Base-by-base conservation (phyloP, 306 rosid genomes). In the Prunus salicina region DNA sequence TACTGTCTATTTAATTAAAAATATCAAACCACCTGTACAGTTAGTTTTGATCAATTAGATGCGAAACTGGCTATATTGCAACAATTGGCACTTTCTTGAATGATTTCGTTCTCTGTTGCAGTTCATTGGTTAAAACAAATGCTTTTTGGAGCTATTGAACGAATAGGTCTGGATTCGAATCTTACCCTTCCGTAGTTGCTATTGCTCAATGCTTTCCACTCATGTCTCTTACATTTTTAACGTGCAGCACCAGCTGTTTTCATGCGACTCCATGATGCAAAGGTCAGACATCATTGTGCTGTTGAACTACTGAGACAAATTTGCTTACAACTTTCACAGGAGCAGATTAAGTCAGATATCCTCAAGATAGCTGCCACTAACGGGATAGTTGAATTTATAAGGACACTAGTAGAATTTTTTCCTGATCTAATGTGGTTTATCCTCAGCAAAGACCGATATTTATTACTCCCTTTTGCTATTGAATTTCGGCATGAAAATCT, bases 371-470 rank as follows among this genome's bases (percentile, higher is more conserved):
- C 88, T 45, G 24, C 84, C 63, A 65, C 71, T 63, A 71, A 80
- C 13, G 90, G 93, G 73, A 84, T 83, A 64, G 82, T 79, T 41
- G 93, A 89, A 69, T 74, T 89, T 20, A 76, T 86, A 20, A 77
- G 61, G 66, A 79, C 49, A 14, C 78, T 88, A 69, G 73, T 84
- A 71, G 60, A 45, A 25, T 77, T 19, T 77, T 86, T 79, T 72
- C 89, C 91, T 57, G 84, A 87, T 79, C 73, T 87, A 75, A 63
- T 85, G 34, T 85, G 86, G 88, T 30, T 27, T 64, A 52, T 14
- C 67, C n/a, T 58, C 12, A 81, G 82, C 67, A 73, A 75, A 52
- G 77, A 87, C 74, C 85, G 84, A 56, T 74, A 60, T 46, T 41
- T 87, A n/a, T 69, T 72, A 2, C 76, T 69, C 61, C 88, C 82